Conservation (phyloP, 1,139 yeast species). For the Blastobotrys apis region DNA sequence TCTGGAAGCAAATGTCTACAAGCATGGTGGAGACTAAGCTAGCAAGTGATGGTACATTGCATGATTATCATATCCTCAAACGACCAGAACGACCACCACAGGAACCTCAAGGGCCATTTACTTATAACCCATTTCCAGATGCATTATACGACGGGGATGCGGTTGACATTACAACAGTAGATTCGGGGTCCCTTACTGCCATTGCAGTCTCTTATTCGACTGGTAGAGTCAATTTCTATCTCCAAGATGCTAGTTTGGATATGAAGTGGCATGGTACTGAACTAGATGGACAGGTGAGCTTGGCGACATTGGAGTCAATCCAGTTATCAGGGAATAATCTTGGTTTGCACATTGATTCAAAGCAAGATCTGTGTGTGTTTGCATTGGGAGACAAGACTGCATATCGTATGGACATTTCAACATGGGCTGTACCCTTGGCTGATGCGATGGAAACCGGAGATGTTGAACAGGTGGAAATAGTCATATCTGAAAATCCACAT, state of each 20-base stretch:
- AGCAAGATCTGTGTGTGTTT: slow-evolving; percentile 13
- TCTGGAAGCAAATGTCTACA: slow-evolving; percentile 26
- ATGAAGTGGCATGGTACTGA: slow-evolving; percentile 23
- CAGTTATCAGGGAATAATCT: background rate
- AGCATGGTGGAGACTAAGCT: slow-evolving; percentile 23
- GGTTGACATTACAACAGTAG: slow-evolving; percentile 32
- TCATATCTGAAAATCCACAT: background rate
- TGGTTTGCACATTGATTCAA: slow-evolving; percentile 7
- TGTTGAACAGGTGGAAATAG: slow-evolving; percentile 8
- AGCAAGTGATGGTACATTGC: slow-evolving; percentile 19
- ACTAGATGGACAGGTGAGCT: background rate
- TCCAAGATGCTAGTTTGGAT: slow-evolving; percentile 28
- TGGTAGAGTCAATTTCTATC: slow-evolving; percentile 28
- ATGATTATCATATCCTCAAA: slow-evolving; percentile 22
- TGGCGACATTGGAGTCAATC: slow-evolving; percentile 17
- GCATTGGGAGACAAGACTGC: slow-evolving; percentile 9
- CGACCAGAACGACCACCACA: slow-evolving; percentile 21
- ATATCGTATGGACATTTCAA: slow-evolving; percentile 22
- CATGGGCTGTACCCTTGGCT: slow-evolving; percentile 28
- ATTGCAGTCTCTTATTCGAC: slow-evolving; percentile 25
- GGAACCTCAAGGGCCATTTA: slow-evolving; percentile 49
- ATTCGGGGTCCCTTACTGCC: slow-evolving; percentile 30
- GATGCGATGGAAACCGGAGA: slow-evolving; percentile 24
- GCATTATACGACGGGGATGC: slow-evolving; percentile 44
- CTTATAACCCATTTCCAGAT: slow-evolving; percentile 49